These are phyloP conservation scores for Sordaria brevicollis DNA, from an alignment of 495 filamentous ascomycete species.

Conservation along the genomic window DNA sequence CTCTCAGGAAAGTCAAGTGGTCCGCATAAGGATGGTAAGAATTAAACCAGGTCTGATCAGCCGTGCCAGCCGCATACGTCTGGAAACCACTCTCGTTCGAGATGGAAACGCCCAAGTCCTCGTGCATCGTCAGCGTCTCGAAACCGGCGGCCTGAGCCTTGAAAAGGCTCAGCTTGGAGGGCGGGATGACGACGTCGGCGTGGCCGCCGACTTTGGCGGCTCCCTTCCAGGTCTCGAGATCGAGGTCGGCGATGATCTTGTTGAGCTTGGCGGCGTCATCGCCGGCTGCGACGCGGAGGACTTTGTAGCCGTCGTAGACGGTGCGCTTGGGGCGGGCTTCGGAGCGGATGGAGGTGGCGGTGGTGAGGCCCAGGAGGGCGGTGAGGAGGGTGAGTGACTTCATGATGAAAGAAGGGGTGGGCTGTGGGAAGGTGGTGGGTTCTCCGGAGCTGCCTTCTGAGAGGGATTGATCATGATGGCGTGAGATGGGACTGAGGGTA, in stretches of 20 bases:
- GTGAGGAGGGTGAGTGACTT: slow-evolving; percentile 7
- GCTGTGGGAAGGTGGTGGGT: not conserved
- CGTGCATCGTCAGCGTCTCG: slow-evolving; percentile 17
- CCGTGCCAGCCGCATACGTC: slow-evolving; percentile 12
- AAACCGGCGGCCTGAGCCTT: slow-evolving; percentile 8
- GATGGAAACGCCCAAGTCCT: slow-evolving; percentile 21
- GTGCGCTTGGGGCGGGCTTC: slow-evolving; percentile 3
- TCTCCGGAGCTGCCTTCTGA: not conserved
- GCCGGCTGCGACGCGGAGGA: slow-evolving; percentile 15
- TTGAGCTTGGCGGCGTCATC: slow-evolving; percentile 13
- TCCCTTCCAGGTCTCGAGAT: slow-evolving; percentile 22
- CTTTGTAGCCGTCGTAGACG: slow-evolving; percentile 23
- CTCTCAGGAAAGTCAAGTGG: slow-evolving; percentile 42
- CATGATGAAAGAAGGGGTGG: slow-evolving; percentile 4
- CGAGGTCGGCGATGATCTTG: slow-evolving; percentile 14
- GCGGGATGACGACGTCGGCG: slow-evolving; percentile 23
- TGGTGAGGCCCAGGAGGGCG: slow-evolving; percentile 7
- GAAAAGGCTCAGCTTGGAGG: slow-evolving; percentile 13
- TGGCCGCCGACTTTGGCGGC: slow-evolving; percentile 9
- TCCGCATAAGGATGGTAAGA: slow-evolving; percentile 47
- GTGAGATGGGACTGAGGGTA: not conserved
- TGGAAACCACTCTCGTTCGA: slow-evolving; percentile 12
- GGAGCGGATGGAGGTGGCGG: slow-evolving; percentile 3
- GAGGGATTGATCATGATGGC: not conserved
- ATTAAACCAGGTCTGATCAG: slow-evolving; percentile 40